A percentile compares a stretch with the other conserved stretches of the same genome.
Conservation (phyloP, 2,329 filamentous ascomycete species). For the Teratosphaeria viscida region DNA sequence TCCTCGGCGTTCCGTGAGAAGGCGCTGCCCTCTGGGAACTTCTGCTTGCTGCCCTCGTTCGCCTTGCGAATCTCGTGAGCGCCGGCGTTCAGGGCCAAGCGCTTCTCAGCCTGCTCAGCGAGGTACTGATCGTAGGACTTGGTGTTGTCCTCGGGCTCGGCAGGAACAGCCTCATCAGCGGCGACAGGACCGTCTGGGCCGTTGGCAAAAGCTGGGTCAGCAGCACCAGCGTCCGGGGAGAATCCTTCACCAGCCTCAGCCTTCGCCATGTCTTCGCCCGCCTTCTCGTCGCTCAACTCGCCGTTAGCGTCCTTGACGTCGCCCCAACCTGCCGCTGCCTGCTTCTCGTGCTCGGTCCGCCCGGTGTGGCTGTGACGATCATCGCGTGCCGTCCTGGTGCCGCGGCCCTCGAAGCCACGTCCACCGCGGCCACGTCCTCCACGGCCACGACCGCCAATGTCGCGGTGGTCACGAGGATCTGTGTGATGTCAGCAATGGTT, state of each 20-base stretch:
- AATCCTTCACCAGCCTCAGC: slow-evolving; percentile 63
- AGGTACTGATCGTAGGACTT: slow-evolving; percentile 87
- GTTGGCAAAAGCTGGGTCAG: slow-evolving; percentile 34
- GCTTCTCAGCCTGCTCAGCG: slow-evolving; percentile 65
- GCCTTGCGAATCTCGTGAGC: slow-evolving; percentile 68
- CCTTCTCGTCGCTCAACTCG: slow-evolving; percentile 85
- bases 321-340: slow-evolving; percentile 81
- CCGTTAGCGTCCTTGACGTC: slow-evolving; percentile 57
- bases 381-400: slow-evolving; percentile 36
- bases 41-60: slow-evolving; percentile 91
- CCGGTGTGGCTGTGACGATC: slow-evolving; percentile 53
- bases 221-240: slow-evolving; percentile 26
- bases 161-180: slow-evolving; percentile 18
- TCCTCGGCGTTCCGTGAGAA: slow-evolving; percentile 48
- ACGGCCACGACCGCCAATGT: slow-evolving; percentile 16
- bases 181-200: slow-evolving; percentile 29
- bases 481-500: slow-evolving; percentile 29
- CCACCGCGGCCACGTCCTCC: slow-evolving; percentile 39
- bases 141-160: slow-evolving; percentile 59
- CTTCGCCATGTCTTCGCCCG: slow-evolving; percentile 79
- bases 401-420: slow-evolving; percentile 39
- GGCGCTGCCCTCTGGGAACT: slow-evolving; percentile 79
- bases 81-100: slow-evolving; percentile 55
- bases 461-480: slow-evolving; percentile 18
- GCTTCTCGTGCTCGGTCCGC: slow-evolving; percentile 68